Evolutionary conservation across 106 monocot species (phyloP), one percentile per base, ranked within the genome.

Genomic region (Dendrobium huoshanense): DNA sequence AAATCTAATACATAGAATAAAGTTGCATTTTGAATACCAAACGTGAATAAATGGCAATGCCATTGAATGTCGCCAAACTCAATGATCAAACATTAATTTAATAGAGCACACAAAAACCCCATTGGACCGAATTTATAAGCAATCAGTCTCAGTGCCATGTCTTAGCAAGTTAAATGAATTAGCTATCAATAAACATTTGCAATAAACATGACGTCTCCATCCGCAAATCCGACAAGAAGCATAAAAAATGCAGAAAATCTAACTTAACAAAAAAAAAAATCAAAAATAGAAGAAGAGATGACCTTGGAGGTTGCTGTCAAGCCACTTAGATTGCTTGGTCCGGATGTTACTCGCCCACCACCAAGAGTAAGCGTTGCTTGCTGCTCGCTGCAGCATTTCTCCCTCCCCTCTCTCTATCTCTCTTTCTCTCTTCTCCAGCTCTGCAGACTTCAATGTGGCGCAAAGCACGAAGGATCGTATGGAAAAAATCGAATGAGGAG

Each of bases 271-370:
- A 37, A 37, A 37, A 37, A 37, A 37, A 37, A 27, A 2, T 37
- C 2, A 16, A 27, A 44, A 31, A 4, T 24, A 31, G 17, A 27
- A n/a, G 49, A 68, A 24, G 13, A 78, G 48, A 67, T 59, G 41
- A 84, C 92, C 92, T 86, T 86, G 85, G 72, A 92, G 87, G 78
- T 82, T 85, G 72, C 72, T 86, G 80, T 87, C 87, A 6, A 92
- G 92, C 92, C 92, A 92, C 83, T 92, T 92, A 40, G 89, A 90
- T 67, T 92, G 92, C 84, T 86, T 90, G 76, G 88, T 89, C 59
- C 89, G 47, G 81, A 92, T 90, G 83, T 89, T 79, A 76, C 89
- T 89, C 19, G 92, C 92, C 92, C 92, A 92, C 92, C 89, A 90
- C 89, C 89, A 88, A 24, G 89, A 82, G 65, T 90, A 92, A 13